Base-by-base conservation (phyloP, 352 stramenopile genomes). In the Phytophthora kernoviae region DNA sequence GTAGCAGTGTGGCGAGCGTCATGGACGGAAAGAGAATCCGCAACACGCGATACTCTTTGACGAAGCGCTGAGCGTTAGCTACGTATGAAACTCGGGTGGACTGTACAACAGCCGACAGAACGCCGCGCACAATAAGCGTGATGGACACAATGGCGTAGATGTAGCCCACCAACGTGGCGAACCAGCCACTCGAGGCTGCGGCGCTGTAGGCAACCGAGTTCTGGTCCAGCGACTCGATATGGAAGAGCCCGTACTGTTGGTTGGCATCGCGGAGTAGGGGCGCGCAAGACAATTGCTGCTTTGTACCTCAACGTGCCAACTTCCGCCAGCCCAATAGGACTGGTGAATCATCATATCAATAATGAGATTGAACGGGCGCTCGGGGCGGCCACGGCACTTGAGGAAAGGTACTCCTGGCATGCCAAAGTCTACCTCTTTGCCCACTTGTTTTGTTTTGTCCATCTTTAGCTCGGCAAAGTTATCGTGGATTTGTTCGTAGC, bases 251-350 rank as follows among this genome's bases (percentile, higher is more conserved):
- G 30, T 48, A 66, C 26, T 56, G 32, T 5, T 41, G 24, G 18
- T 59, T 33, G 2, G 15, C 20, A 33, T 61, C 21, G 5, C 58
- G 41, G 8, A 65, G n/a, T 20, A 60, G 39, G 64, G 61, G 17
- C 42, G 6, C 0, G 68, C 72, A 4, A 55, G 32, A 56, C 68
- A 81, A n/a, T 63, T 40, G 43, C 65, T 78, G n/a, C 36, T 76
- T 33, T 81, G 68, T 11, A 77, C 45, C 51, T 77, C 63, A n/a
- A 80, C 21, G 34, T 73, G 57, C 32, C 55, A 72, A 30, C 52
- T 71, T 0, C 66, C 55, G 0, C 72, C 72, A n/a, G 68, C 59
- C 72, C 68, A 81, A 42, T 69, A 78, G 0, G 41, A 55, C 40
- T 78, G 61, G 2, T 67, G 47, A 10, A 76, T 47, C 24, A 78